phyloP scores from a whole-genome alignment of 805 yeast genomes.

The Kazachstania taianensis region DNA sequence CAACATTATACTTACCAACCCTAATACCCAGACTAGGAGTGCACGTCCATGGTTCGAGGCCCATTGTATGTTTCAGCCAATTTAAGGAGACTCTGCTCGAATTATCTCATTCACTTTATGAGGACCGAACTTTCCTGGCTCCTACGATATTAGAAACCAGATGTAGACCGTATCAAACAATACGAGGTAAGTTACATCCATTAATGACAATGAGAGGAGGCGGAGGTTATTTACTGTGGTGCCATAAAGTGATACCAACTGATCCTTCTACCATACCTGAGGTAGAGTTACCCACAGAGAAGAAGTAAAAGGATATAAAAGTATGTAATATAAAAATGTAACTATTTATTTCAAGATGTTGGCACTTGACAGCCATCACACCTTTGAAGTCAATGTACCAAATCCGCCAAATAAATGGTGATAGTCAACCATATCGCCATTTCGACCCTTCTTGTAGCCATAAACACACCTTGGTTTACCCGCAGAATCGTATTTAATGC shows the following conservation, averaged over 20 bases:
- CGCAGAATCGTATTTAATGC: slow-evolving; percentile 40
- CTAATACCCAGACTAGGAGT: slow-evolving; percentile 54
- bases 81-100: slow-evolving; percentile 72
- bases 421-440: slow-evolving; percentile 9
- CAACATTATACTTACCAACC: slow-evolving; percentile 60
- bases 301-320: slow-evolving; percentile 5
- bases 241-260: slow-evolving; percentile 64
- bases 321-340: neutral
- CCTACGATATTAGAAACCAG: slow-evolving; percentile 76
- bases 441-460: slow-evolving; percentile 40
- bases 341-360: neutral
- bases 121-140: slow-evolving; percentile 64
- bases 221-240: slow-evolving; percentile 81
- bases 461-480: slow-evolving; percentile 49
- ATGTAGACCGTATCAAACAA: slow-evolving; percentile 81
- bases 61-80: slow-evolving; percentile 73
- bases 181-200: slow-evolving; percentile 92
- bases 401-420: slow-evolving; percentile 5
- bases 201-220: slow-evolving; percentile 86
- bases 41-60: slow-evolving; percentile 73
- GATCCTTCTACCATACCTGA: slow-evolving; percentile 15
- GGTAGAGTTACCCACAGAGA: neutral
- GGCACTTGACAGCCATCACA: neutral
- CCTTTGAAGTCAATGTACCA: slow-evolving; percentile 8
- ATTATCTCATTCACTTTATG: slow-evolving; percentile 51